phyloP scores from a whole-genome alignment of 805 yeast genomes.

The Pichia pseudocactophila region DNA sequence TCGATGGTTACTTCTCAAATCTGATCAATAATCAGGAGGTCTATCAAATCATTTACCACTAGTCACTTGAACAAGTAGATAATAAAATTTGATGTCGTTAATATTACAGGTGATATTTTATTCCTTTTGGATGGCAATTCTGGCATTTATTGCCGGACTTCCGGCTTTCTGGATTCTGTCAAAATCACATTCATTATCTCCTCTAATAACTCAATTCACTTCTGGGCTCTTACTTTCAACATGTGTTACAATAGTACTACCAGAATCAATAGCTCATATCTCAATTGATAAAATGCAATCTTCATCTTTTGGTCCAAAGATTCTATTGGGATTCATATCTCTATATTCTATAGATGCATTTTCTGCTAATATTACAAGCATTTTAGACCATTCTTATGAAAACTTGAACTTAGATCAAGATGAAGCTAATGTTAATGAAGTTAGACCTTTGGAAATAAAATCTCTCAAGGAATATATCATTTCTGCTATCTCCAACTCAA shows the following conservation, averaged over 20 bases:
- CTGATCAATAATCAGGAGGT: too few species aligned
- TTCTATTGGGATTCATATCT: slow-evolving; percentile 10
- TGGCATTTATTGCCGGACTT: slow-evolving; percentile 10
- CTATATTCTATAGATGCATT: slow-evolving; percentile 7
- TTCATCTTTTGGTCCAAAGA: slow-evolving; percentile 6
- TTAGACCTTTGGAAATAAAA: neutral
- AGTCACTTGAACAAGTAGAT: too few species aligned
- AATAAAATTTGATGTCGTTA: neutral
- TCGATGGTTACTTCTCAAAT: too few species aligned
- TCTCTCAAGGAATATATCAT: neutral
- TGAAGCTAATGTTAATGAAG: neutral
- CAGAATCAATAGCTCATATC: slow-evolving; percentile 9
- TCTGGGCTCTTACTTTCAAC: slow-evolving; percentile 13
- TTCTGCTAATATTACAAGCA: slow-evolving; percentile 1
- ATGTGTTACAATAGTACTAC: slow-evolving; percentile 8
- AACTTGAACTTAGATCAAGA: neutral
- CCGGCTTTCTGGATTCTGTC: slow-evolving; percentile 7
- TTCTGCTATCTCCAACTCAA: slow-evolving; percentile 34
- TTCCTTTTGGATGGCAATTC: neutral
- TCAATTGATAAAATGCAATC: neutral
- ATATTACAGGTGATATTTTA: neutral
- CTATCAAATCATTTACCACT: too few species aligned
- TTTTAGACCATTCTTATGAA: neutral
- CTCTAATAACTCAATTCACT: slow-evolving; percentile 4
- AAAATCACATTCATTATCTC: slow-evolving; percentile 1